Evolutionary conservation across 805 yeast species (phyloP), one percentile per base, ranked within the genome.

Genomic region (Nakazawaea wickerhamii): DNA sequence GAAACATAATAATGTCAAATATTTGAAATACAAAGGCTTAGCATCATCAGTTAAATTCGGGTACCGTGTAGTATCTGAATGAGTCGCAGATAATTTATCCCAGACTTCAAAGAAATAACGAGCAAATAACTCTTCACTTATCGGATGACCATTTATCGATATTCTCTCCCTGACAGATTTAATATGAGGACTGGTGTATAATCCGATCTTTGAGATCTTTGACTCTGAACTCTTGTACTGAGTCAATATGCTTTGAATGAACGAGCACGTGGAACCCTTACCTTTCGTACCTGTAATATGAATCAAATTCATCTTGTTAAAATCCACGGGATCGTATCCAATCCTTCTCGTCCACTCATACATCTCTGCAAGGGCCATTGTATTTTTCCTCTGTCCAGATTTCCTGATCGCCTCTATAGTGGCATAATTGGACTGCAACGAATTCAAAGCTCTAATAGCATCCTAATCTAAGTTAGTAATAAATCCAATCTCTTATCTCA

Each of bases 201-300:
- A 70, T 0, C 99, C 99, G 40, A 90, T 74, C 59, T 86, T 87
- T 15, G 62, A 59, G 43, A 82, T 64, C 23, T 58, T 34, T 4
- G 36, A 25, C 21, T 59, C 37, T 8, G 38, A 30, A 17, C 30
- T 17, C 21, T 39, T 65, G 54, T 87, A 87, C 56, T 87, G 87
- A 6, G 63, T 55, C 47, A 95, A 61, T 30, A 95, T 87, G 2
- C 93, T 79, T 54, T 86, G 85, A 2, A 89, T 77, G 57, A 93
- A 93, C 0, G 99, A 96, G 62, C 97, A 91, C 0, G 98, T 91
- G 0, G 97, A 89, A 1, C 99, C 99, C 64, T 93, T 93, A 11
- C 99, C 99, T 60, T 93, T 93, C 1, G 99, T 93, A 17, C 99
- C 99, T 0, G 99, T 90, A 28, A 95, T 83, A 57, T 93, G 99